These are phyloP conservation scores for Pseudofabraea citricarpa DNA, from an alignment of 2,329 filamentous ascomycete species.

Conservation along the genomic window DNA sequence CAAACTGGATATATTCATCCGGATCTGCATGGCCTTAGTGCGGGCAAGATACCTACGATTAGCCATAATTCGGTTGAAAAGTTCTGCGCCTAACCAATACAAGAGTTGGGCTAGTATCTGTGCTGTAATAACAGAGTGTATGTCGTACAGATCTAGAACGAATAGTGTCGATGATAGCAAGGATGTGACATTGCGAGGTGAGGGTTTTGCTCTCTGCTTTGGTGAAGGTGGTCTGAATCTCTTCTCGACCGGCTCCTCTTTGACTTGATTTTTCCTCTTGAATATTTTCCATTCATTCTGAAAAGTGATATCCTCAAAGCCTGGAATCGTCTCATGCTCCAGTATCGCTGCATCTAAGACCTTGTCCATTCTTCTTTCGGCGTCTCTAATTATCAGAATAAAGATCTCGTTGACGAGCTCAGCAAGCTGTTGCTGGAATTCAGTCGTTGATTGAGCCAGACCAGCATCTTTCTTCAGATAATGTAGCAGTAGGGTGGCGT, in stretches of 20 bases:
- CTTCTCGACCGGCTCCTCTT: constrained; percentile 86
- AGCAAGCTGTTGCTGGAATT: constrained; percentile 89
- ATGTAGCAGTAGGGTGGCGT: constrained; percentile 89
- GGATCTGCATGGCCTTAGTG: constrained; percentile 99
- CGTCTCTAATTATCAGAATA: constrained; percentile 93
- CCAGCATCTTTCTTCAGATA: constrained; percentile 94
- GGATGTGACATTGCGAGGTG: constrained; percentile 92
- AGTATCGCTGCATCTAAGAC: constrained; percentile 90
- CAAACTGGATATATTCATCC: constrained; percentile 93
- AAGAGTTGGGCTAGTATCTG: constrained; percentile 90
- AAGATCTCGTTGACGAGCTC: constrained; percentile 98
- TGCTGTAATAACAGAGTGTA: constrained; percentile 91
- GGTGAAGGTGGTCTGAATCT: constrained; percentile 89
- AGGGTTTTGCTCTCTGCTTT: constrained; percentile 85
- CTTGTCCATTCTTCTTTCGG: constrained; percentile 93
- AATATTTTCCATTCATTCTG: constrained; percentile 99
- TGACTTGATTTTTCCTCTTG: constrained; percentile 83
- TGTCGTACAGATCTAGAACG: constrained; percentile 96
- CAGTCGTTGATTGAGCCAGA: constrained; percentile 71
- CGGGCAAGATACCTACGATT: constrained; percentile 90
- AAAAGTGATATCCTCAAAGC: constrained; percentile 93
- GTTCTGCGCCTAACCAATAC: constrained; percentile 93
- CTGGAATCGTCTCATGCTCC: constrained; percentile 96
- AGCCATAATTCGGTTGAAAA: constrained; percentile 97
- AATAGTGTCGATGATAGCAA: constrained; percentile 93